These are phyloP conservation scores for Didymella pinodella DNA, from an alignment of 2,329 filamentous ascomycete species.

Conservation along the genomic window DNA sequence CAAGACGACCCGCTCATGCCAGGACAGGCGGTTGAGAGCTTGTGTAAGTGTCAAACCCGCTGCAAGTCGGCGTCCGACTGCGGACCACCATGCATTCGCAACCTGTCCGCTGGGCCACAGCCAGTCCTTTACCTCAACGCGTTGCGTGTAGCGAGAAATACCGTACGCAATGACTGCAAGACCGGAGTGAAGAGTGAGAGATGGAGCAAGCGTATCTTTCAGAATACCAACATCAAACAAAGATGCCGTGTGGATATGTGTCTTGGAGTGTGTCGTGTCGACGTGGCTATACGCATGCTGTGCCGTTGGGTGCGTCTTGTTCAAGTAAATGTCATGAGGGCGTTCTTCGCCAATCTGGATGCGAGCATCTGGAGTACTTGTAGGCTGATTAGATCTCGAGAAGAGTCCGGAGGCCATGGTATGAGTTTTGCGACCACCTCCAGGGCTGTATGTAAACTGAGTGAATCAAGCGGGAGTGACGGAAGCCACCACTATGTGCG, in stretches of 20 bases:
- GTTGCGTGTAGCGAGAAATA: conserved; percentile 60
- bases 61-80: conserved; percentile 61
- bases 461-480: neutral
- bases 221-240: conserved; percentile 60
- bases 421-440: neutral
- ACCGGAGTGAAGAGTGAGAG: conserved; percentile 61
- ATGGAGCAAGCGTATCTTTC: conserved; percentile 62
- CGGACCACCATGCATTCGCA: conserved; percentile 67
- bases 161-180: conserved; percentile 62
- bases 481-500: neutral
- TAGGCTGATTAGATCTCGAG: conserved; percentile 11
- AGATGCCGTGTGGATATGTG: conserved; percentile 42
- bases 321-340: conserved; percentile 46
- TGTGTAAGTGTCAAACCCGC: conserved; percentile 57
- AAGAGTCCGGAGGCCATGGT: conserved; percentile 22
- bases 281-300: conserved; percentile 26
- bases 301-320: conserved; percentile 29
- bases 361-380: conserved; percentile 40
- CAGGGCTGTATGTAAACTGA: no score
- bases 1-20: conserved; percentile 64
- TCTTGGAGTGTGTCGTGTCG: conserved; percentile 45
- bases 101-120: conserved; percentile 65
- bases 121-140: conserved; percentile 68
- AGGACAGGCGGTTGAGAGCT: conserved; percentile 59
- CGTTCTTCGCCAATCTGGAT: conserved; percentile 43